Evolutionary conservation across 1,284 basidiomycete species (phyloP).

Genomic region (Malassezia nana): DNA sequence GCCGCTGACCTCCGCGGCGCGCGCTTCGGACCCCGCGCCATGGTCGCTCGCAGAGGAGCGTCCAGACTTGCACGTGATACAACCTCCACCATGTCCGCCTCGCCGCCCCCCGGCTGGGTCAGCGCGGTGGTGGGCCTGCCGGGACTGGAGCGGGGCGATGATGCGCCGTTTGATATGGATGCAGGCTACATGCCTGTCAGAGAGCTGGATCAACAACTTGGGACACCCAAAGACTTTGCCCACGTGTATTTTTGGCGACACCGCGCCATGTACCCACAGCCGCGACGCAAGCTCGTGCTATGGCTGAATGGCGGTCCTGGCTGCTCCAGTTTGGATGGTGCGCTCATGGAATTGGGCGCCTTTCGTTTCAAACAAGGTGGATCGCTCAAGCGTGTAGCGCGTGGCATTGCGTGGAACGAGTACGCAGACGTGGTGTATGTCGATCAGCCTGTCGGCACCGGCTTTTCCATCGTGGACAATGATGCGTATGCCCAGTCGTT

Average conservation of each 20-base stretch:
- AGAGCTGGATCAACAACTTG: neutral
- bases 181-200: constrained; percentile 41
- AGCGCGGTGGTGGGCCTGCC: constrained; percentile 1
- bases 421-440: constrained; percentile 95
- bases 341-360: constrained; percentile 95
- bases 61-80: too few species aligned
- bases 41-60: neutral
- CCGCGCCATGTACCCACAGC: constrained; percentile 70
- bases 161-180: constrained; percentile 21
- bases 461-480: constrained; percentile 78
- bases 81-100: neutral
- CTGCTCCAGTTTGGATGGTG: constrained; percentile 90
- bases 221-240: constrained; percentile 51
- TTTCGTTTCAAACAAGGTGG: constrained; percentile 67
- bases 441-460: constrained; percentile 93
- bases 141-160: neutral
- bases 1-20: too few species aligned
- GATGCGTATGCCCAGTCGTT: constrained; percentile 65
- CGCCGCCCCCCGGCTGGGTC: neutral
- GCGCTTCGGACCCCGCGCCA: neutral
- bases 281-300: constrained; percentile 72
- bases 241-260: constrained; percentile 84
- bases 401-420: constrained; percentile 94
- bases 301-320: constrained; percentile 98
- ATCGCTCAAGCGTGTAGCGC: constrained; percentile 57